Base-by-base conservation (phyloP, 1,139 yeast genomes). In the Sugiyamaella neomexicana region DNA sequence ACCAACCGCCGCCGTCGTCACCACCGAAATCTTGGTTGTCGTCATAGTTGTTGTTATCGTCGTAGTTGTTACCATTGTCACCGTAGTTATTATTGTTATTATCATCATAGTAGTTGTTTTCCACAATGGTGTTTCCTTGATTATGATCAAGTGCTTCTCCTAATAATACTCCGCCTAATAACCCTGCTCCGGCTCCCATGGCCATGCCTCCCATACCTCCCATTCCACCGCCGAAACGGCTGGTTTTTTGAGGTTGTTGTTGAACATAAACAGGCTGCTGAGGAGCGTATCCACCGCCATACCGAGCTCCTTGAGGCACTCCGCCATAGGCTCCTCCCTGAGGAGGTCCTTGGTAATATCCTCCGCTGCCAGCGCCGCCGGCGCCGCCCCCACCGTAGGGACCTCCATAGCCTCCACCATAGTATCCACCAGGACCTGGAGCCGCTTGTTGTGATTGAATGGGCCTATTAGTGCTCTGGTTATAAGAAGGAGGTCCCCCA, bases 121-220 rank as follows among this genome's bases (percentile, higher is more conserved):
- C 69, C 29, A 65, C 64, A 12, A 60, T 57, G 2, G 62, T 62
- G 60, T 34, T 58, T 62, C 52, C 56, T 36, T 53, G 58, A 31
- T 48, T 15, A 25, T 43, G 50, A n/a, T 62, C 65, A 57, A 81
- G 62, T 43, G 77, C 77, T 27, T 72, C 72, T n/a, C 78, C 80
- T 34, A 84, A 65, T 57, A 85, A 68, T 75, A 83, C 73, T 57
- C 95, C 95, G 55, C 95, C 95, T 5, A 87, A 70, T 55, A 87
- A 66, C 71, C 96, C 96, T 31, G 86, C 93, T 62, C 93, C 95
- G 0, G 83, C 85, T 62, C 95, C 96, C 66, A 85, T 69, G 29
- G 86, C 82, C 72, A 81, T 65, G 37, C 83, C 80, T 9, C 74
- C 82, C 78, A 71, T 64, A 15, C 76, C 73, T 46, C 38, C 82